Evolutionary conservation across 2,329 filamentous ascomycete species (phyloP).

Genomic region (Trichoderma semiorbis): DNA sequence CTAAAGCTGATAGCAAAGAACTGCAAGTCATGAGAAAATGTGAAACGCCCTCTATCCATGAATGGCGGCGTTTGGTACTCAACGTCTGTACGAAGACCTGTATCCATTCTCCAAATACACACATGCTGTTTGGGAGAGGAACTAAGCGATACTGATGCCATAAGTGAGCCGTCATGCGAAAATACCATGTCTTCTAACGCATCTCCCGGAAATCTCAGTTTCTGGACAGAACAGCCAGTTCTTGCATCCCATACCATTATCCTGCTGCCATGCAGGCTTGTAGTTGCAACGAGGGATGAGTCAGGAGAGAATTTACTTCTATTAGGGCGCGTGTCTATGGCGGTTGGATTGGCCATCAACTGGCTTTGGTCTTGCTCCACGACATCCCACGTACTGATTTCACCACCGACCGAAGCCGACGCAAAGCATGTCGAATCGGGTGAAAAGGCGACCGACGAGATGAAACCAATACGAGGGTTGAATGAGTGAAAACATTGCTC

Average conservation of each 20-base stretch:
- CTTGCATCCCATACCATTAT: background rate
- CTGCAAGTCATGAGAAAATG: background rate
- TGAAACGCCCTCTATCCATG: background rate
- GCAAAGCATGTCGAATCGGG: background rate
- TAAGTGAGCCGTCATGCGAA: background rate
- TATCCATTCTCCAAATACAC: background rate
- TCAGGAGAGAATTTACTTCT: background rate
- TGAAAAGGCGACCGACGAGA: background rate
- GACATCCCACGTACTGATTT: background rate
- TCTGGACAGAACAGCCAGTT: background rate
- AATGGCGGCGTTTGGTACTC: no score
- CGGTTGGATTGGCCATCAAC: background rate
- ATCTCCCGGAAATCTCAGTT: background rate
- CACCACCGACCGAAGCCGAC: background rate
- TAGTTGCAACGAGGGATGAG: background rate
- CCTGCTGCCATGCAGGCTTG: background rate
- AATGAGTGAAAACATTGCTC: background rate
- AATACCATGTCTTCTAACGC: background rate
- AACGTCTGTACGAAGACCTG: background rate
- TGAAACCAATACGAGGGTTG: background rate
- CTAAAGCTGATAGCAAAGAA: background rate
- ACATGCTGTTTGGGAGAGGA: background rate
- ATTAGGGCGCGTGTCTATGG: background rate
- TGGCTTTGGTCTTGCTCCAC: background rate
- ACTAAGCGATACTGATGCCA: background rate